Base-by-base conservation (phyloP, 345 rosid species). In the Lepidium sativum region DNA sequence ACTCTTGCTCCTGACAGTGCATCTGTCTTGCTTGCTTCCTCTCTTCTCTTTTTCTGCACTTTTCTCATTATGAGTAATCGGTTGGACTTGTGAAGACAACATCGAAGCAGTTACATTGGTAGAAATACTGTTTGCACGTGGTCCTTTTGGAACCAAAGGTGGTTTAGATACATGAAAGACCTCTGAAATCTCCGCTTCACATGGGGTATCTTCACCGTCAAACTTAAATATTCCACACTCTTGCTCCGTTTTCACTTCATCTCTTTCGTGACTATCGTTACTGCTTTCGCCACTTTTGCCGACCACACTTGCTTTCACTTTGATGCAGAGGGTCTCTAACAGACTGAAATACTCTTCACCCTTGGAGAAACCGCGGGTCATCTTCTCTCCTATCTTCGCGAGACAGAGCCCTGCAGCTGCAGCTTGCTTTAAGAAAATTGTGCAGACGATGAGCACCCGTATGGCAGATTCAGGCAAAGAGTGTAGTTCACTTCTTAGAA, bases 311-410 rank as follows among this genome's bases (percentile, higher is more conserved):
- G 66, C 77, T 83, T 85, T 91, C 11, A 81, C 78, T 78, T 74
- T 77, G 55, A 73, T 53, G 70, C 92, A 87, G 9, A 91, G 68
- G 13, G 43, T 74, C 80, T 91, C 97, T 16, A 91, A 65, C 5
- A 65, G 66, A 49, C 95, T 91, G 48, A 47, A 60, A 13, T 72
- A 77, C 63, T 91, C 89, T 58, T 81, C 80, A 32, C 81, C 82
- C 18, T 74, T 66, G 9, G 65, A 55, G 42, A 77, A 80, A 66
- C 76, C 82, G 4, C 91, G 71, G 8, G 87, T 84, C 92, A 87
- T 87, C 86, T 81, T 84, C 74, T 83, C 78, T 8, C 96, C 97
- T 59, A 87, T 86, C 27, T 84, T 89, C 0, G 92, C 86, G 4
- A 91, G 92, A 75, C 86, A 86, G 48, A 86, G 82, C 51, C 96